phyloP scores from a whole-genome alignment of 345 rosid genomes.

The Turritis glabra region DNA sequence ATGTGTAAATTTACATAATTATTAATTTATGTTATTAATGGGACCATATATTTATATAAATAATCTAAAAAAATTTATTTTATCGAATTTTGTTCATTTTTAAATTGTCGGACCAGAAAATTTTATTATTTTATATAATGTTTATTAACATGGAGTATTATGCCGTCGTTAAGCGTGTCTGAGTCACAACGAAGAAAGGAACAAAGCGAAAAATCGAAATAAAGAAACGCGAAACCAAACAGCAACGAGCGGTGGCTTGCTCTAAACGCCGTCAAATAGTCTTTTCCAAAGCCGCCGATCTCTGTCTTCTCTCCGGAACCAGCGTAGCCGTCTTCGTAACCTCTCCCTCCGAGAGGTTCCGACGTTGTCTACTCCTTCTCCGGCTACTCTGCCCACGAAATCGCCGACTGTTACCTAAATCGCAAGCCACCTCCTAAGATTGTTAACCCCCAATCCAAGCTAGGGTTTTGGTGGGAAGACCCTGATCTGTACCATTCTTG shows the following conservation, averaged over 20 bases:
- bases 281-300: neutral
- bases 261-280: neutral
- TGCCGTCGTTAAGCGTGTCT: neutral
- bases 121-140: too few species aligned
- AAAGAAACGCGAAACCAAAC: neutral
- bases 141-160: too few species aligned
- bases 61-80: too few species aligned
- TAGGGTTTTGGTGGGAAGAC: neutral
- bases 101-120: too few species aligned
- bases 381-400: neutral
- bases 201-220: neutral
- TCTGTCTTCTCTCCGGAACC: neutral
- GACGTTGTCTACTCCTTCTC: neutral
- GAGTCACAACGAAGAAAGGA: neutral
- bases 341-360: neutral
- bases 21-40: too few species aligned
- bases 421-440: neutral
- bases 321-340: neutral
- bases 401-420: neutral
- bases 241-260: neutral
- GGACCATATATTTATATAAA: too few species aligned
- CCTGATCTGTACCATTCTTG: neutral
- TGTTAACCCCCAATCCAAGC: neutral
- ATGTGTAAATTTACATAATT: too few species aligned
- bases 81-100: too few species aligned